Evolutionary conservation across 257 asterid genomes (phyloP), one percentile per base, ranked within the genome.

Genomic region (Euphrasia confusa): DNA sequence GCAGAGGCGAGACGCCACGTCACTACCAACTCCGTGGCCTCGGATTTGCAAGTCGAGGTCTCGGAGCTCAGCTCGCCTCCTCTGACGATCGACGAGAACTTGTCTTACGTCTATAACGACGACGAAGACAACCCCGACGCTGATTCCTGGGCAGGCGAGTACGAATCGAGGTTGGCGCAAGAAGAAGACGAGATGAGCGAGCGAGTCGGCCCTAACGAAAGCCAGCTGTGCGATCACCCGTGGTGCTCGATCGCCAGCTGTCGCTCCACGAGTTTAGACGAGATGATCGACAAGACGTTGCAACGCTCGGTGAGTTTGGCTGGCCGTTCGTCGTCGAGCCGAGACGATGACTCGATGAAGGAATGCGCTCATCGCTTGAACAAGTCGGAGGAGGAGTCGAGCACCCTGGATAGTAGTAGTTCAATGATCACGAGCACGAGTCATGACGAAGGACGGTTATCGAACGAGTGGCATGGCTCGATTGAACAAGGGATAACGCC

Each of bases 31-130:
- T 93, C 96, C 10, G 78, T 87, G 32, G 95, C 91, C 65, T 92
- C 99, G 4, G 99, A 87, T 64, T 37, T 93, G 82, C 95, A 89
- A 68, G 99, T 93, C 26, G 97, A 93, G 80, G 82, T 80, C 53
- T 85, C 96, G 10, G 94, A 93, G 58, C 48, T 89, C 12, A 77
- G 95, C 57, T 89, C 92, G 1, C 91, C 97, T 11, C 83, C 84
- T 8, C 61, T 56, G 5, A 80, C 87, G 13, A 72, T 72, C 10
- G 86, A 81, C 21, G 89, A 79, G 10, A 77, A 67, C 79, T 60
- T 63, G 13, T 74, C 89, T 3, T 70, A 69, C 39, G 68, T 52
- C 7, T 88, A 74, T 30, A 55, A 40, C 28, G 87, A 73, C 40
- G 30, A 48, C 21, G 54, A 32, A n/a, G n/a, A n/a, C n/a, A n/a